Percentiles rank a stretch among this genome's conserved stretches.
These are phyloP conservation scores for Hymenoscyphus scutula DNA, from an alignment of 2,329 filamentous ascomycete species.

Conservation along the genomic window DNA sequence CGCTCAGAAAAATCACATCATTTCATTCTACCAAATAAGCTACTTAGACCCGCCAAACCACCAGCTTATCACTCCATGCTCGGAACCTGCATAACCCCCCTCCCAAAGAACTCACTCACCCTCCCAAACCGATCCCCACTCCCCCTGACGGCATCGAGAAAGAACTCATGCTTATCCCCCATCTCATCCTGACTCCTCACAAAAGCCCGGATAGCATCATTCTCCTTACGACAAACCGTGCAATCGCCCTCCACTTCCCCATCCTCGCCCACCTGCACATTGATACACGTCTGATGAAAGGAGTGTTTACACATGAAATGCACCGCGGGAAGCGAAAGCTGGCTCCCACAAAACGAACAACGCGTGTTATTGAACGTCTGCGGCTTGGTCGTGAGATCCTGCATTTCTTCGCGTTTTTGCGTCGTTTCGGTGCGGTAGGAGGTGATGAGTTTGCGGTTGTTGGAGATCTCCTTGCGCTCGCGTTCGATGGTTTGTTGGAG, in stretches of 20 bases:
- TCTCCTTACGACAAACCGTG: constrained; percentile 78
- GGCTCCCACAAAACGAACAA: constrained; percentile 72
- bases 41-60: not conserved
- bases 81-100: constrained; percentile 75
- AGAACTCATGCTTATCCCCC: constrained; percentile 83
- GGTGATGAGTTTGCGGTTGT: constrained; percentile 76
- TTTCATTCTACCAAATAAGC: not conserved
- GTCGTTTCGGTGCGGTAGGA: constrained; percentile 84
- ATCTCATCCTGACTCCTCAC: constrained; percentile 82
- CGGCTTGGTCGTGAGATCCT: constrained; percentile 74
- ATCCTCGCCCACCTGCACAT: constrained; percentile 45
- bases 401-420: constrained; percentile 73
- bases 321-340: constrained; percentile 82
- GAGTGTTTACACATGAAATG: constrained; percentile 97
- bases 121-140: constrained; percentile 86
- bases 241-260: constrained; percentile 71
- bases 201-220: constrained; percentile 86
- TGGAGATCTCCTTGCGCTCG: constrained; percentile 79
- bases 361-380: constrained; percentile 87
- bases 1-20: not conserved
- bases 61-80: not conserved
- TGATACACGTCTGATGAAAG: constrained; percentile 90
- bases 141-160: constrained; percentile 73
- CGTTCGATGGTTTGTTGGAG: constrained; percentile 83
- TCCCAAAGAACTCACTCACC: constrained; percentile 89